Conservation (phyloP, 768 basidiomycete species). For the Pholiota conissans region DNA sequence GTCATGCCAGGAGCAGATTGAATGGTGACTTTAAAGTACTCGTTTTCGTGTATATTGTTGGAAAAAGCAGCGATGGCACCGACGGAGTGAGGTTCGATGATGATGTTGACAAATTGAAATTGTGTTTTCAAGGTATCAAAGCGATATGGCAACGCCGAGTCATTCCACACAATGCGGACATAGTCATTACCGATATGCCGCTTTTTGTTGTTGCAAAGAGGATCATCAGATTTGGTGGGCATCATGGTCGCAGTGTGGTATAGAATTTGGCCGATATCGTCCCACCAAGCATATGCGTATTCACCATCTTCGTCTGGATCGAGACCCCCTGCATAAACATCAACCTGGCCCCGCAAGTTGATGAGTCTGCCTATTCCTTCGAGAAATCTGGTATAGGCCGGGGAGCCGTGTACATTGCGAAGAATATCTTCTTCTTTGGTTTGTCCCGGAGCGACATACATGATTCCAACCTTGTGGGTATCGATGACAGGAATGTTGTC, state of each 20-base stretch:
- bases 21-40: conserved; percentile 94
- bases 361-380: conserved; percentile 88
- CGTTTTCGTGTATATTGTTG: conserved; percentile 82
- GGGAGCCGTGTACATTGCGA: conserved; percentile 88
- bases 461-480: conserved; percentile 93
- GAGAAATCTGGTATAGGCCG: conserved; percentile 91
- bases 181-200: conserved; percentile 96
- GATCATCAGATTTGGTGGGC: conserved; percentile 75
- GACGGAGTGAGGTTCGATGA: conserved; percentile 90
- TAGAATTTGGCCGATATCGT: conserved; percentile 92
- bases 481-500: conserved; percentile 94
- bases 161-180: conserved; percentile 97
- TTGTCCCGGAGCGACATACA: conserved; percentile 95
- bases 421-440: conserved; percentile 83
- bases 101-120: conserved; percentile 97
- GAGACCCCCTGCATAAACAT: conserved; percentile 91
- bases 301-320: conserved; percentile 92
- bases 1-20: conserved; percentile 90
- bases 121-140: conserved; percentile 92
- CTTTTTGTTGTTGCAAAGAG: conserved; percentile 82
- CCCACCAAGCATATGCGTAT: conserved; percentile 99
- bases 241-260: conserved; percentile 98
- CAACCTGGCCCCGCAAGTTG: conserved; percentile 83
- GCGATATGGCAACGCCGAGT: conserved; percentile 83
- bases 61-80: conserved; percentile 86